Evolutionary conservation across 169 alveolate genomes (phyloP), one percentile per base, ranked within the genome.

Genomic region (Haemoproteus tartakovskyi): DNA sequence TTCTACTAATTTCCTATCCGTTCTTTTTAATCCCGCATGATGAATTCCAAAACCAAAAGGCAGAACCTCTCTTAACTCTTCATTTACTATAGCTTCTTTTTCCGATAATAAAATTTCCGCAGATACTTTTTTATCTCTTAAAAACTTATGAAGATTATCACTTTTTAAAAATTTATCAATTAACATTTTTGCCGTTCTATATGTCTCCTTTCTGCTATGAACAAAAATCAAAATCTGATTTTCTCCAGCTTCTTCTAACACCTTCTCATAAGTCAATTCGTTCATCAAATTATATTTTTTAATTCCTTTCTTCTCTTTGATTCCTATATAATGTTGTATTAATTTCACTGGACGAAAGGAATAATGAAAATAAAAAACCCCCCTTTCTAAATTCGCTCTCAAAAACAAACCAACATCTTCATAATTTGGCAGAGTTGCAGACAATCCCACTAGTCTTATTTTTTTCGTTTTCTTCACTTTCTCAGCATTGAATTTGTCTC

Each of bases 351-450:
- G 99, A 18, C 99, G 87, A 87, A 91, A 97, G 29, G 97, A 93
- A 46, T 92, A 87, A 62, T 98, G 99, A 83, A 98, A 98, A 78
- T 94, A 92, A 87, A 92, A 97, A 40, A 97, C 89, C 1, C 99
- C 99, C 64, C 85, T 87, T 29, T 91, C 93, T 11, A 82, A 59
- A 19, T 93, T 60, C 1, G 97, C 99, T 60, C 98, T 89, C 48
- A 98, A 88, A 79, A 98, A 97, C 40, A 92, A 92, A 5, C 99
- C 99, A 16, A 98, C 99, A 87, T 98, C 99, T 45, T 91, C 91
- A 88, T 95, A 97, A 88, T 98, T 98, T 21, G 99, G 99, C 50
- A 98, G 85, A 0, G 99, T 98, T 0, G 99, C 99, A n/a, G 99
- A 96, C 33, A 98, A 90, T 0, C 99, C 99, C 9, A 98, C 98